Conservation (phyloP, 2,329 filamentous ascomycete species). For the Beauveria australis region DNA sequence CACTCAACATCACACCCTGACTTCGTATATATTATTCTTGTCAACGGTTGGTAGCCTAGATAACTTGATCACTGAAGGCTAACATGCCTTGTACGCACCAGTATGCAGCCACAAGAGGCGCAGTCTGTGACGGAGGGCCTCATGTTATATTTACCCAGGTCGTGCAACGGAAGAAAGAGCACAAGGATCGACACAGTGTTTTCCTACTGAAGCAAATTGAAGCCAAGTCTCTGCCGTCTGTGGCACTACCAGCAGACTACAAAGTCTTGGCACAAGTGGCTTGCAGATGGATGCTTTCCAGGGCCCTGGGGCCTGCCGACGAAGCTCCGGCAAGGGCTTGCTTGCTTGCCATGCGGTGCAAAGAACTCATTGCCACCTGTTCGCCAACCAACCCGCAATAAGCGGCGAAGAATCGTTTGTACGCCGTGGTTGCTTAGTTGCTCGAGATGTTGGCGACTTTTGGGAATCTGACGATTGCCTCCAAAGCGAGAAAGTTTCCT, state of each 20-base stretch:
- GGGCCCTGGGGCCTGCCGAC: not conserved
- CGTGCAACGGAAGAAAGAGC: not conserved
- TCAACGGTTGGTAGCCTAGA: too few relatives aligned
- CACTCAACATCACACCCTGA: too few relatives aligned
- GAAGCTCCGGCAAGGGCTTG: not conserved
- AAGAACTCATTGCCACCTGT: too few relatives aligned
- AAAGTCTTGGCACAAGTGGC: not conserved
- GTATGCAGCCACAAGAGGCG: not conserved
- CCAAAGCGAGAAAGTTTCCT: too few relatives aligned
- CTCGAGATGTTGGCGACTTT: too few relatives aligned
- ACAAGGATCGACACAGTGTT: not conserved
- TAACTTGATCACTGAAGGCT: too few relatives aligned
- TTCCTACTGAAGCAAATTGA: not conserved
- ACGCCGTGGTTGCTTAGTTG: too few relatives aligned
- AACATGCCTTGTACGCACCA: too few relatives aligned
- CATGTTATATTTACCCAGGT: not conserved
- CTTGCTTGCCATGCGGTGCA: not conserved
- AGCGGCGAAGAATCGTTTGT: not conserved
- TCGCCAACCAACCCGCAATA: not conserved
- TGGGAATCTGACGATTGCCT: too few relatives aligned
- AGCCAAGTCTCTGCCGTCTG: not conserved
- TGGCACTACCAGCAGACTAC: not conserved
- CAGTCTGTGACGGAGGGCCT: not conserved
- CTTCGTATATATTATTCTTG: too few relatives aligned
- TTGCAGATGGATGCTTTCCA: not conserved